Base-by-base conservation (phyloP, 2,329 filamentous ascomycete species). In the Neopestalotiopsis rosae region DNA sequence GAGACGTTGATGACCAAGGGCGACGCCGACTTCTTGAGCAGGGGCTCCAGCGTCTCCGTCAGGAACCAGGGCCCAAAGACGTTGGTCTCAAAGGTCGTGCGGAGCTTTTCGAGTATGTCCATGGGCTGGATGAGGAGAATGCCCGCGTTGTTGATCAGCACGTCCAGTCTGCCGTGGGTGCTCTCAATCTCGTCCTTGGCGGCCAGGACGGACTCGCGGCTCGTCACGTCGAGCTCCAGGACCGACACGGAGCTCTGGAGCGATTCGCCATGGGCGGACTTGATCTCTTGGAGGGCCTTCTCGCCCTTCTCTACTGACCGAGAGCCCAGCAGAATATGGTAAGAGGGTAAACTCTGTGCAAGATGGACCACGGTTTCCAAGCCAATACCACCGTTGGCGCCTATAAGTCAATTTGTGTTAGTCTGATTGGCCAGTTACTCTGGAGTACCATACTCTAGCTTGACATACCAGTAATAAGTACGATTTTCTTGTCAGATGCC, bases 171-270 rank as follows among this genome's bases (percentile, higher is more conserved):
- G 32, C 77, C 77, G 63, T 72, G 73, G 0, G 66, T 68, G 1
- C 69, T 45, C 0, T 71, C 52, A n/a, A 81, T 75, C 12, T 67
- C 49, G 1, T 69, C 34, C 28, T 74, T 61, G 0, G 79, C 77
- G 0, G 72, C 71, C 1, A 67, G 45, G 57, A 81, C 76, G 1
- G 80, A 80, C 0, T 71, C 66, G 1, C 76, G 68, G 0, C 74
- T 78, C 1, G 30, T 71, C 17, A 70, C 20, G 49, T 70, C 70
- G 4, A 71, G 65, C n/a, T 71, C 65, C 30, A 70, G 77, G 1
- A 82, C 84, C 62, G 90, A 89, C 75, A 91, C 89, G 59, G 85
- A 74, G 6, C 88, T 88, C 4, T 83, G 74, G 45, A 82, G 80
- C 49, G 80, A 73, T 30, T 83, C 81, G 49, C 80, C 79, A 74